A percentile compares a stretch with the other conserved stretches of the same genome.
phyloP scores from a whole-genome alignment of 108 stramenopile genomes.

The Cylindrotheca fusiformis region DNA sequence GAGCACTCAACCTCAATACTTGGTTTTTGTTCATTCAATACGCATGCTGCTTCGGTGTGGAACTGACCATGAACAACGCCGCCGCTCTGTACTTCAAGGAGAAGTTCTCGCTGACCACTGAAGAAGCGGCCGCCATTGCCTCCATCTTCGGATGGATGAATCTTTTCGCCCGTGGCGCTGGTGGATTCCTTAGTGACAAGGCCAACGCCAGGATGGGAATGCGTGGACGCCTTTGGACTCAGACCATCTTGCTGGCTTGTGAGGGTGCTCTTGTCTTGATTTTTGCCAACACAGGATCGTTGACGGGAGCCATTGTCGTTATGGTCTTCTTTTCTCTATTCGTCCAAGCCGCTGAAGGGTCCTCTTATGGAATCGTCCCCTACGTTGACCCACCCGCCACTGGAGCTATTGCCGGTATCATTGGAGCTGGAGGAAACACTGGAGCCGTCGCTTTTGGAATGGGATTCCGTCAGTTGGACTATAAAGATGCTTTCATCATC shows the following conservation, averaged over 20 bases:
- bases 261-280: too few relatives aligned
- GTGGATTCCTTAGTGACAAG: conserved; percentile 60
- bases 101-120: conserved; percentile 63
- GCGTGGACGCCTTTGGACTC: conserved; percentile 54
- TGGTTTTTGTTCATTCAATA: conserved; percentile 83
- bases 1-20: conserved; percentile 76
- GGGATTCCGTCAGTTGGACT: conserved; percentile 41
- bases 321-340: conserved; percentile 74
- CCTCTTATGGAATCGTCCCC: conserved; percentile 66
- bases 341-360: conserved; percentile 80
- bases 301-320: too few relatives aligned
- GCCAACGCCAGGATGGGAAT: too few relatives aligned
- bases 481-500: conserved; percentile 40
- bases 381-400: conserved; percentile 73
- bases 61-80: too few relatives aligned
- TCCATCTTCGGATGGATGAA: too few relatives aligned
- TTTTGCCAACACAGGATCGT: conserved; percentile 49
- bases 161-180: conserved; percentile 72
- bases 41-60: too few relatives aligned
- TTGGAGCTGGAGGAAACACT: too few relatives aligned
- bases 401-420: conserved; percentile 77
- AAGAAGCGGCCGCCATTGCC: conserved; percentile 70
- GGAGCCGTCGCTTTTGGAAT: too few relatives aligned
- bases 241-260: too few relatives aligned
- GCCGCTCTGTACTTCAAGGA: conserved; percentile 86